Conservation (phyloP, 495 filamentous ascomycete genomes). For the Penicillium steckii region DNA sequence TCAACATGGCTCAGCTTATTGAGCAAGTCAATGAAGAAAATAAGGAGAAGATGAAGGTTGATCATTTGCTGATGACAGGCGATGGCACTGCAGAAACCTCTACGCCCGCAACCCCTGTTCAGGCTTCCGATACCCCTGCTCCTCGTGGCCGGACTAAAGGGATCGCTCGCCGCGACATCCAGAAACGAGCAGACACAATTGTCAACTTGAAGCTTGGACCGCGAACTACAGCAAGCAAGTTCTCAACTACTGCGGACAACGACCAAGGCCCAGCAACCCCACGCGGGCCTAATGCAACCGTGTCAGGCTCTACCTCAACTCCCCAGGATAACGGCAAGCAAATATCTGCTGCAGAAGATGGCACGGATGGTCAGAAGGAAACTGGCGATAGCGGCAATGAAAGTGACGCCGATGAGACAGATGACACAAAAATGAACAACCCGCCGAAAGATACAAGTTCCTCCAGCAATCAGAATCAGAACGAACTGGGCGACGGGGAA, state of each 20-base stretch:
- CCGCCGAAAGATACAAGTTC: slow-evolving; percentile 29
- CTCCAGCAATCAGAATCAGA: slow-evolving; percentile 27
- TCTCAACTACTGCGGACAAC: slow-evolving; percentile 21
- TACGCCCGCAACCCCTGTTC: slow-evolving; percentile 32
- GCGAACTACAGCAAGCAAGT: slow-evolving; percentile 29
- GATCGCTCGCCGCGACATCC: slow-evolving; percentile 63
- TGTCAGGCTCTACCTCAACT: slow-evolving; percentile 21
- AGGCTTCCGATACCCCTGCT: slow-evolving; percentile 41
- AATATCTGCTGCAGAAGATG: slow-evolving; percentile 13
- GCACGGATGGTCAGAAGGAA: slow-evolving; percentile 27
- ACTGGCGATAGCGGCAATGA: slow-evolving; percentile 77
- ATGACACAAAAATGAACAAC: slow-evolving; percentile 49
- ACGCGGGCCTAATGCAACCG: slow-evolving; percentile 6
- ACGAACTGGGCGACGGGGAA: slow-evolving; percentile 26
- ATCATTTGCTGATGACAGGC: slow-evolving; percentile 51
- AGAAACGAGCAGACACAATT: slow-evolving; percentile 60
- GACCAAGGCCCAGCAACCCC: slow-evolving; percentile 17
- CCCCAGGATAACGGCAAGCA: slow-evolving; percentile 3
- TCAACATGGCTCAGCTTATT: slow-evolving; percentile 46
- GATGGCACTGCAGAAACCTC: slow-evolving; percentile 38
- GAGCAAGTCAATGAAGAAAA: slow-evolving; percentile 52
- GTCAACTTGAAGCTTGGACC: slow-evolving; percentile 43
- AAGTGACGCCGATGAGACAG: slow-evolving; percentile 64
- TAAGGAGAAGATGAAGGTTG: slow-evolving; percentile 57
- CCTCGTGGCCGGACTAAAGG: slow-evolving; percentile 54